Evolutionary conservation across 169 alveolate species (phyloP), one percentile per base, ranked within the genome.

Genomic region (Eimeria zaria): DNA sequence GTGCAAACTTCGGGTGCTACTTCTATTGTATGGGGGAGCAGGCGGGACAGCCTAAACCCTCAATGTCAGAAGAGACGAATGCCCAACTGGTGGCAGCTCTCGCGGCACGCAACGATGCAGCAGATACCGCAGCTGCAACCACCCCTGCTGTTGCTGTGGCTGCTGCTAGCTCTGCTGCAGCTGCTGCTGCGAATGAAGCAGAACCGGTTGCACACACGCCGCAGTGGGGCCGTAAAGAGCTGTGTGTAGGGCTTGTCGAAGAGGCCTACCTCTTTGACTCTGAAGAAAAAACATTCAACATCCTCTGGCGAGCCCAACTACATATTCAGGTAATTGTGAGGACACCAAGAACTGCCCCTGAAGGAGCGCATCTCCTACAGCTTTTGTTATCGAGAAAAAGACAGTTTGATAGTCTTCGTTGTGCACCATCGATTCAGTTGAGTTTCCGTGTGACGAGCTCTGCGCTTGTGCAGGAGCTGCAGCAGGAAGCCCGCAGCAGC

Each of bases 231-330:
- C 81, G 94, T 12, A 60, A 39, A 30, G 91, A 44, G 12, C 81
- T 94, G 36, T 53, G 88, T 22, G 87, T 81, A 2, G 96, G 96
- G 18, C 78, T 94, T 7, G 89, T 94, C 12, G 94, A 69, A 11
- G 94, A 94, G 24, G 96, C 96, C 18, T 48, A 6, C 22, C 97
- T 95, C 73, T 95, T 84, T n/a, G 97, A 95, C 90, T 84, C 95
- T 1, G 78, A 67, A 8, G 89, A 71, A 16, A 67, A 71, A 48
- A 22, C 88, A 60, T 84, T 67, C 84, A 95, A 95, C 91, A 67
- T 95, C 39, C 58, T 95, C 51, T 95, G 94, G 94, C 62, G 97
- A 24, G 62, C 88, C 46, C 95, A 85, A 51, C 73, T 95, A 85
- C 97, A 95, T 46, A 58, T 95, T 18, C 89, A 89, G 95, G 95